Evolutionary conservation across 306 rosid genomes (phyloP).

Genomic region (Fragaria ananassa): DNA sequence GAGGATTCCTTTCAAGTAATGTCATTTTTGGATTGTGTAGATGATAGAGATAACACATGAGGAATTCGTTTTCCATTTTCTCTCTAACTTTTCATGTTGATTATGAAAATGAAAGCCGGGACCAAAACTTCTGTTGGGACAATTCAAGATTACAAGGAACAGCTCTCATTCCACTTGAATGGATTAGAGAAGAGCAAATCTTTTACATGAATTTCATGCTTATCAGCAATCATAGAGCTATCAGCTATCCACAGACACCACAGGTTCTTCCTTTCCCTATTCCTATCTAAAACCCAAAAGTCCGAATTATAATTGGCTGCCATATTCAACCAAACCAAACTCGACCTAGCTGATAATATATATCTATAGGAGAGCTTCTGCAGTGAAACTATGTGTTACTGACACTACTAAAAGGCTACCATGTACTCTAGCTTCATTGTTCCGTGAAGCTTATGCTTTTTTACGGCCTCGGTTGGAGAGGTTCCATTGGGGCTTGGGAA

Average conservation of each 20-base stretch:
- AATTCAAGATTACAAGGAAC: conserved; percentile 12
- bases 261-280: neutral
- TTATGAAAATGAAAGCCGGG: conserved; percentile 3
- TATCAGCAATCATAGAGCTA: neutral
- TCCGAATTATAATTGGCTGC: neutral
- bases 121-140: neutral
- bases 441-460: too few relatives aligned
- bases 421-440: neutral
- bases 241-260: neutral
- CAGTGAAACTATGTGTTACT: neutral
- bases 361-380: neutral
- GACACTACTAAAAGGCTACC: neutral
- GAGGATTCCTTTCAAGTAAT: neutral
- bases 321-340: neutral
- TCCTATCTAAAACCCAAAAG: neutral
- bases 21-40: neutral
- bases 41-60: neutral
- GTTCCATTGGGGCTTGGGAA: too few relatives aligned
- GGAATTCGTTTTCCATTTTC: neutral
- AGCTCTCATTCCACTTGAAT: conserved; percentile 1
- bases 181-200: neutral
- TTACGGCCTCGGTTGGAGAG: too few relatives aligned
- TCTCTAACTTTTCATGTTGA: neutral
- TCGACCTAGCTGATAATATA: neutral
- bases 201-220: neutral